phyloP scores from a whole-genome alignment of 768 basidiomycete genomes.

The Cystobasidium onofrii region DNA sequence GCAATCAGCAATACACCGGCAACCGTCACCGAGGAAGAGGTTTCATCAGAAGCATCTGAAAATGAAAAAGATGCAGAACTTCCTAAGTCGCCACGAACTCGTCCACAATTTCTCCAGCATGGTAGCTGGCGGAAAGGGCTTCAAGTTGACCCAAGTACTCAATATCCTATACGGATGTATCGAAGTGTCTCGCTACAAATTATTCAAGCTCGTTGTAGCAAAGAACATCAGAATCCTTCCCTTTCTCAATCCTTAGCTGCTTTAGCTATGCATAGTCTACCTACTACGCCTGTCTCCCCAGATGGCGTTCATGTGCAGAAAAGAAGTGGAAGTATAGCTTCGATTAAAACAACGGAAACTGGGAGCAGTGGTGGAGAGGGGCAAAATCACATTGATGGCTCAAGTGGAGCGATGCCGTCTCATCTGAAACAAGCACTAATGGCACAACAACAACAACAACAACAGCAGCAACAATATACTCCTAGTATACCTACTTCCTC shows the following conservation, averaged over 20 bases:
- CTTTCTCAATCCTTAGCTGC: background rate
- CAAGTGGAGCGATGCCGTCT: constrained; percentile 39
- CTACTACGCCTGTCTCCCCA: background rate
- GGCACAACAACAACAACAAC: constrained; percentile 15
- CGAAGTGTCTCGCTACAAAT: constrained; percentile 13
- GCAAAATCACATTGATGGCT: constrained; percentile 37
- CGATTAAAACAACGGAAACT: background rate
- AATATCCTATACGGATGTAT: constrained; percentile 4
- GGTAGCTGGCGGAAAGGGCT: background rate
- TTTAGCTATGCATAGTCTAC: background rate
- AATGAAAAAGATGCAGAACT: background rate
- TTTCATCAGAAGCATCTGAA: background rate
- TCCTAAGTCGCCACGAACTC: background rate
- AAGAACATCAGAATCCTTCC: background rate
- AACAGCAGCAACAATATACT: constrained; percentile 13
- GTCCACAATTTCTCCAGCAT: background rate
- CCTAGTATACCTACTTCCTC: background rate
- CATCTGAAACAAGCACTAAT: constrained; percentile 1
- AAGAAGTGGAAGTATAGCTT: background rate
- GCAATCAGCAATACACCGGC: background rate
- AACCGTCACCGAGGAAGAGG: background rate
- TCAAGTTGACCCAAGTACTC: background rate
- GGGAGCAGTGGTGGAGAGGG: background rate
- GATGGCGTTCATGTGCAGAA: background rate
- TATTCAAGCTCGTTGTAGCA: constrained; percentile 11